phyloP scores from a whole-genome alignment of 2,329 filamentous ascomycete species.

The Sporothrix inflata region DNA sequence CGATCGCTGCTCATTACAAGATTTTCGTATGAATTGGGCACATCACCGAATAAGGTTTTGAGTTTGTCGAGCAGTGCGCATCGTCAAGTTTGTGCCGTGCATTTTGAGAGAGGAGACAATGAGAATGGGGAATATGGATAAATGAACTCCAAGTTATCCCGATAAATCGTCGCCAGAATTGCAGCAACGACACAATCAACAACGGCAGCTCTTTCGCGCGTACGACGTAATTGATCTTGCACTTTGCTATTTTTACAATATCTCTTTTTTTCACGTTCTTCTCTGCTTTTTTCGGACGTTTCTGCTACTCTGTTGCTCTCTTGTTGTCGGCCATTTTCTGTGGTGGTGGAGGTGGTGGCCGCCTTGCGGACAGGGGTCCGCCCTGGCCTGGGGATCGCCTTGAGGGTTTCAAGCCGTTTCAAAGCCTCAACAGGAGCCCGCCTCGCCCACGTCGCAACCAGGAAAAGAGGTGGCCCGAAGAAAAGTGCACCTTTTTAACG shows the following conservation, averaged over 20 bases:
- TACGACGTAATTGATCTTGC: background rate
- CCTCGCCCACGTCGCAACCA: background rate
- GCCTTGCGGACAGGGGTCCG: constrained; percentile 15
- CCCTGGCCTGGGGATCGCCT: constrained; percentile 21
- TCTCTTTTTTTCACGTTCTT: background rate
- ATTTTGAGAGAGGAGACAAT: background rate
- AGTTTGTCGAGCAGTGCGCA: background rate
- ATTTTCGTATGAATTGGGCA: background rate
- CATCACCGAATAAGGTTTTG: constrained; percentile 10
- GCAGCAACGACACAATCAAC: background rate
- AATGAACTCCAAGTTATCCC: background rate
- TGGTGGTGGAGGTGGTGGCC: background rate
- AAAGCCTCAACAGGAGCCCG: constrained; percentile 11
- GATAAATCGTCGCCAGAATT: background rate
- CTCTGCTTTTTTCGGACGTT: background rate
- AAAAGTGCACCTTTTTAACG: background rate
- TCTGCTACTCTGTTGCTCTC: background rate
- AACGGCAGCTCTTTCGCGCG: background rate
- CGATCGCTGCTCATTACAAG: background rate
- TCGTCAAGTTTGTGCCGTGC: background rate
- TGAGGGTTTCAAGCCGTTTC: constrained; percentile 32
- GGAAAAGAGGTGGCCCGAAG: background rate
- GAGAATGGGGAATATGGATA: too few species aligned
- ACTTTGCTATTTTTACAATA: background rate
- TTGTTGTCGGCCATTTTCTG: background rate